Conservation (phyloP, 768 basidiomycete species). For the Candolleomyces eurysporus region DNA sequence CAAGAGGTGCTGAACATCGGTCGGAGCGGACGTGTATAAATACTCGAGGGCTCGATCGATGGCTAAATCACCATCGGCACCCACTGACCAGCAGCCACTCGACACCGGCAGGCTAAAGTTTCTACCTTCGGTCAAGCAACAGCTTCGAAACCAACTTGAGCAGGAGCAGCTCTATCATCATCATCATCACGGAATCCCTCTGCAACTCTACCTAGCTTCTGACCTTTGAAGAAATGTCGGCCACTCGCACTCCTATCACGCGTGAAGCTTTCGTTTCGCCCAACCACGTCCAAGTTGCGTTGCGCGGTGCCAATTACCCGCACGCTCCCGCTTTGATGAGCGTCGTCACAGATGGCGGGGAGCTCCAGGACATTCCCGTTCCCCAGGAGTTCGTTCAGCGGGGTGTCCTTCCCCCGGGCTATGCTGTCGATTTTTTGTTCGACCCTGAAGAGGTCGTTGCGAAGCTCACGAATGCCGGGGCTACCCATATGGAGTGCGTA, state of each 20-base stretch:
- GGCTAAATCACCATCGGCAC: too few relatives aligned
- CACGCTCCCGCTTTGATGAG: background rate
- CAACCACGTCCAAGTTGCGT: background rate
- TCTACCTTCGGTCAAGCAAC: too few relatives aligned
- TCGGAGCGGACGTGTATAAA: too few relatives aligned
- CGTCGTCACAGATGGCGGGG: background rate
- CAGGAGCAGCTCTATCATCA: background rate
- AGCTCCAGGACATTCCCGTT: background rate
- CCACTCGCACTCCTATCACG: background rate
- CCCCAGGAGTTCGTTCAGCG: background rate
- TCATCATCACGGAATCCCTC: background rate
- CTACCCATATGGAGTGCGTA: background rate
- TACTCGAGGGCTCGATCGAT: too few relatives aligned
- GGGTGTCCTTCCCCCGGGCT: background rate
- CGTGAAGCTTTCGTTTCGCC: conserved; percentile 3
- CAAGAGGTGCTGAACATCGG: too few relatives aligned
- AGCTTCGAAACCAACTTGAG: too few relatives aligned
- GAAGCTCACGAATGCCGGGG: background rate
- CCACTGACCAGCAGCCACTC: too few relatives aligned
- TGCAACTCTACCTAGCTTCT: background rate
- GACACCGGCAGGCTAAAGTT: too few relatives aligned
- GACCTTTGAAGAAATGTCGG: background rate
- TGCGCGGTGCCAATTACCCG: conserved; percentile 1
- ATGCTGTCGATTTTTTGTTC: conserved; percentile 2
- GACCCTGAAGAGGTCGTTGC: conserved; percentile 1